A percentile compares a stretch with the other conserved stretches of the same genome.
These are phyloP conservation scores for Neofusicoccum laricinum DNA, from an alignment of 2,329 filamentous ascomycete species.

Conservation along the genomic window DNA sequence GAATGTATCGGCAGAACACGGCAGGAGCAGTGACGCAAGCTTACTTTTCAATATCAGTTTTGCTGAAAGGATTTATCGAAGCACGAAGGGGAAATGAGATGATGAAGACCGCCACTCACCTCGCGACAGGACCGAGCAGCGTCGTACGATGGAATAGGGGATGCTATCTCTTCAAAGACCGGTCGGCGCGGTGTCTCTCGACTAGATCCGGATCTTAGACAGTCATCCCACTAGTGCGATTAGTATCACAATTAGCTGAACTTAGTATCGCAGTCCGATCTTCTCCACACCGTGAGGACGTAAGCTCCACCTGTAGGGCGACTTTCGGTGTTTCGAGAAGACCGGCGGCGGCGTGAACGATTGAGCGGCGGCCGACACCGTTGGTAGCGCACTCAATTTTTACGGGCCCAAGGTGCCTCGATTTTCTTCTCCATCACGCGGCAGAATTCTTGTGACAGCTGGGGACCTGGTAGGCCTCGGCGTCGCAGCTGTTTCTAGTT, in stretches of 20 bases:
- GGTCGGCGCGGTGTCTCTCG: background rate
- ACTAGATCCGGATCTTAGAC: background rate
- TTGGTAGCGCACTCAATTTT: background rate
- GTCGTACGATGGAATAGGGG: constrained; percentile 9
- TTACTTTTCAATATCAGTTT: background rate
- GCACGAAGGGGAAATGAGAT: constrained; percentile 10
- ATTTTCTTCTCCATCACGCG: background rate
- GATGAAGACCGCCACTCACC: constrained; percentile 1
- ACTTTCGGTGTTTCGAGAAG: constrained; percentile 9
- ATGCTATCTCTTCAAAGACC: background rate
- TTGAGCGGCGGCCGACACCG: background rate
- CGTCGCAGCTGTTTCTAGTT: background rate
- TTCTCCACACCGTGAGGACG: background rate
- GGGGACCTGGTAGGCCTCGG: background rate
- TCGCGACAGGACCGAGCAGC: background rate
- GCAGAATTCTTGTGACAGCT: background rate
- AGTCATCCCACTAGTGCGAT: background rate
- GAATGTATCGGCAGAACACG: background rate
- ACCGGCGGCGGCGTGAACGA: background rate
- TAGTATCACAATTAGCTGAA: constrained; percentile 8
- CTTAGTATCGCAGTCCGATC: background rate
- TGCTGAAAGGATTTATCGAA: constrained; percentile 6
- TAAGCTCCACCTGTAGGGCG: background rate
- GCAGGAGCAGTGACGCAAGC: constrained; percentile 1
- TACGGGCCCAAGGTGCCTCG: background rate